A percentile compares a stretch with the other conserved stretches of the same genome.
Conservation (phyloP, 306 rosid species). For the Ceratonia siliqua region DNA sequence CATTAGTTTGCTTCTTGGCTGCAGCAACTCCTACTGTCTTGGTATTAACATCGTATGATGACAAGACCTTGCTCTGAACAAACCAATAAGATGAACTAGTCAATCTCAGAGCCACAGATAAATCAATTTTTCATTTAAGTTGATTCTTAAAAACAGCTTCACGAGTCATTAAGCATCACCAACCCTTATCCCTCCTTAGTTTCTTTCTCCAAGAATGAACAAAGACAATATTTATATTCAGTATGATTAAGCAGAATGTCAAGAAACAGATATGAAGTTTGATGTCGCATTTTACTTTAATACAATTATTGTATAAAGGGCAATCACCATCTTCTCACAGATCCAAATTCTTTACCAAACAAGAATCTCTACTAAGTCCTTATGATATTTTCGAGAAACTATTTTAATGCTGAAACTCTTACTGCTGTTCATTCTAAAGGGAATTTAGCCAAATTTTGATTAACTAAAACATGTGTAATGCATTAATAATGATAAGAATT, state of each 20-base stretch:
- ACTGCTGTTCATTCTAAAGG: not conserved
- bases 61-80: constrained; percentile 49
- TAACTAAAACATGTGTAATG: not conserved
- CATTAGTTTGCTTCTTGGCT: constrained; percentile 33
- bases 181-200: not conserved
- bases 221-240: not conserved
- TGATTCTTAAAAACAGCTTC: not conserved
- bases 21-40: constrained; percentile 42
- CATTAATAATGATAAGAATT: not conserved
- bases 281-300: not conserved
- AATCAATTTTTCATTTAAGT: not conserved
- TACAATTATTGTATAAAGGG: not conserved
- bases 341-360: not conserved
- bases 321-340: not conserved
- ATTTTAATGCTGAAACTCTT: not conserved
- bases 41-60: constrained; percentile 45
- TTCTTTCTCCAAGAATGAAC: not conserved
- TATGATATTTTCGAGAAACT: not conserved
- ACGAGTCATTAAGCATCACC: not conserved
- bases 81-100: constrained; percentile 23
- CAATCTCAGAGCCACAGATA: not conserved
- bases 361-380: not conserved
- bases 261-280: not conserved
- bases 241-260: not conserved
- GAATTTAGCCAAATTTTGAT: not conserved